Percentiles rank a stretch among this genome's conserved stretches.
Conservation (phyloP, 306 rosid species). For the Potentilla sterilis region DNA sequence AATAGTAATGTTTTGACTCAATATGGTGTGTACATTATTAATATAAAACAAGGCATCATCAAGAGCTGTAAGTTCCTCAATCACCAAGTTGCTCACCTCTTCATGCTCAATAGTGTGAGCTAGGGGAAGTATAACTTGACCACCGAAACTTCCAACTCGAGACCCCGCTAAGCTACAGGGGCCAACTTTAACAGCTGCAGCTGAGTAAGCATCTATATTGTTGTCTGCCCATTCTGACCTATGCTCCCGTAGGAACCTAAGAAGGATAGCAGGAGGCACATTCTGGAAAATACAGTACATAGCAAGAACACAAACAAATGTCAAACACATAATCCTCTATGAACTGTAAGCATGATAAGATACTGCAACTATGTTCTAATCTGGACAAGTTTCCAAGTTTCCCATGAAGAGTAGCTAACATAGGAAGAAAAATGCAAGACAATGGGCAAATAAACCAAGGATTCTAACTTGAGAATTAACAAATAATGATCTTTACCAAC, state of each 20-base stretch:
- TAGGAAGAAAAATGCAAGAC: background rate
- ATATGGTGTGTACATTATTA: background rate
- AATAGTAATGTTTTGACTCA: background rate
- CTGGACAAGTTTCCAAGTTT: conserved; percentile 5
- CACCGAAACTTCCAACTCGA: conserved; percentile 81
- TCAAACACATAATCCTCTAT: conserved; percentile 3
- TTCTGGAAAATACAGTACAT: conserved; percentile 48
- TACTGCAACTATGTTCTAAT: background rate
- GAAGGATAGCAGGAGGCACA: conserved; percentile 94
- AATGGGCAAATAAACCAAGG: background rate
- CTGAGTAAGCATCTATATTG: conserved; percentile 92
- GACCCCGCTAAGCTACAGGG: conserved; percentile 92
- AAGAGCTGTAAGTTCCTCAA: background rate
- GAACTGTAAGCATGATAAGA: background rate
- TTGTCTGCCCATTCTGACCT: conserved; percentile 98
- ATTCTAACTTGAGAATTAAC: background rate
- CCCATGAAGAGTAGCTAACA: background rate
- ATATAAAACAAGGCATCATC: background rate
- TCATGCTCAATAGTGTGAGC: conserved; percentile 97
- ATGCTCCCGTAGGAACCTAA: conserved; percentile 91
- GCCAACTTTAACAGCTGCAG: conserved; percentile 93
- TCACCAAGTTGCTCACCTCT: conserved; percentile 48
- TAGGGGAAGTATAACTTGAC: conserved; percentile 94
- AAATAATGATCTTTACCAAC: background rate
- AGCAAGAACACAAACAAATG: conserved; percentile 17